These are phyloP conservation scores for Rusavskia elegans DNA, from an alignment of 495 filamentous ascomycete species.

Conservation along the genomic window DNA sequence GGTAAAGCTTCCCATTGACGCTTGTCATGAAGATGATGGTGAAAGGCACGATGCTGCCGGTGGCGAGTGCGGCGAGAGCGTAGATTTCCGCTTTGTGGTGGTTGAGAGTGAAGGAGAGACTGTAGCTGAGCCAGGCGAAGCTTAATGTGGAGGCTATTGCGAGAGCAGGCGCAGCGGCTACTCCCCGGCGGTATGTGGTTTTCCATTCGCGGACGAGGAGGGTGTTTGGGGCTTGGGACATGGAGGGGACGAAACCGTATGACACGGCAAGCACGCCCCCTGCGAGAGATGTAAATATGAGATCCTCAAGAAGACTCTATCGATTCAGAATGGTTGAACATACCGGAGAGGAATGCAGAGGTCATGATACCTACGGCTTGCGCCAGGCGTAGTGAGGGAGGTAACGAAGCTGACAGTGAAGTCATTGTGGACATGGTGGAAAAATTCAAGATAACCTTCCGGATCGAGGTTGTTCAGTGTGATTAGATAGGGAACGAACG, in stretches of 20 bases:
- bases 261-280: conserved; percentile 28
- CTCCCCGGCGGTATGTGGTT: conserved; percentile 19
- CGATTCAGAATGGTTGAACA: neutral
- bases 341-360: conserved; percentile 23
- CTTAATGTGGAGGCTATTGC: conserved; percentile 16
- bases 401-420: neutral
- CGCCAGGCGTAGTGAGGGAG: conserved; percentile 23
- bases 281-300: conserved; percentile 1
- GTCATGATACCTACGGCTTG: conserved; percentile 31
- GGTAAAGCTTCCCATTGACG: conserved; percentile 26
- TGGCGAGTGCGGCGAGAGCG: conserved; percentile 23
- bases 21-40: conserved; percentile 26
- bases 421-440: conserved; percentile 4
- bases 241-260: conserved; percentile 27
- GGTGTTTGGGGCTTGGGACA: conserved; percentile 35
- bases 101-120: conserved; percentile 7
- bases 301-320: neutral
- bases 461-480: neutral
- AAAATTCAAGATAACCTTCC: neutral
- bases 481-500: no score
- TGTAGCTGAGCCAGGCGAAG: conserved; percentile 31
- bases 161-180: conserved; percentile 17
- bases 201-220: conserved; percentile 37
- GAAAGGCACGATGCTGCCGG: conserved; percentile 32
- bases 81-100: conserved; percentile 20